Conservation (phyloP, 2,329 filamentous ascomycete genomes). For the Diaporthe sp. region DNA sequence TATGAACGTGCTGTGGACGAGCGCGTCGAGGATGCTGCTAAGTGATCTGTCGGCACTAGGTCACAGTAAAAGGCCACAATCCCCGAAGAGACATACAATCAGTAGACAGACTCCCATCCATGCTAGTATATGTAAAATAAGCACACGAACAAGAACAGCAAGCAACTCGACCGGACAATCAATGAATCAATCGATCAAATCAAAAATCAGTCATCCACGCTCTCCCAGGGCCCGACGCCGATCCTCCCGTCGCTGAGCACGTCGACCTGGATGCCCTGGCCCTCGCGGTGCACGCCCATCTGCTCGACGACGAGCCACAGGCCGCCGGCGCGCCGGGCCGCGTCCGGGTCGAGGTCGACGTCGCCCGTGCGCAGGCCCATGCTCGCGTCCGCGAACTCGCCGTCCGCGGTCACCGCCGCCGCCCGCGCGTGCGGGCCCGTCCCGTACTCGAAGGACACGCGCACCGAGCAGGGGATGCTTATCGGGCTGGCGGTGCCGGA, state of each 20-base stretch:
- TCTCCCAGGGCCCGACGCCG: conserved; percentile 55
- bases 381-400: conserved; percentile 78
- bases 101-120: conserved; percentile 16
- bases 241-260: conserved; percentile 50
- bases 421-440: conserved; percentile 76
- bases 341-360: conserved; percentile 79
- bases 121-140: conserved; percentile 1
- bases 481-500: conserved; percentile 42
- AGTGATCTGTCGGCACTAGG: neutral
- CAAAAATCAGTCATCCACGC: conserved; percentile 32
- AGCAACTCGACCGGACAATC: neutral
- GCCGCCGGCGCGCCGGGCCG: conserved; percentile 63
- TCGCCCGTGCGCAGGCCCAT: conserved; percentile 78
- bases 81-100: neutral
- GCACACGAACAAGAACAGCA: neutral
- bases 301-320: conserved; percentile 88
- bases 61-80: neutral
- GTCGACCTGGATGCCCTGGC: conserved; percentile 57
- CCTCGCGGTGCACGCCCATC: conserved; percentile 64
- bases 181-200: no score
- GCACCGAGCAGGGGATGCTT: conserved; percentile 59
- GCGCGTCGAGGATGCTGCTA: neutral
- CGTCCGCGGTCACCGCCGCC: conserved; percentile 76
- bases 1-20: neutral
- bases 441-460: conserved; percentile 80